Evolutionary conservation across 768 basidiomycete genomes (phyloP).

Genomic region (Pulveroboletus sp.): DNA sequence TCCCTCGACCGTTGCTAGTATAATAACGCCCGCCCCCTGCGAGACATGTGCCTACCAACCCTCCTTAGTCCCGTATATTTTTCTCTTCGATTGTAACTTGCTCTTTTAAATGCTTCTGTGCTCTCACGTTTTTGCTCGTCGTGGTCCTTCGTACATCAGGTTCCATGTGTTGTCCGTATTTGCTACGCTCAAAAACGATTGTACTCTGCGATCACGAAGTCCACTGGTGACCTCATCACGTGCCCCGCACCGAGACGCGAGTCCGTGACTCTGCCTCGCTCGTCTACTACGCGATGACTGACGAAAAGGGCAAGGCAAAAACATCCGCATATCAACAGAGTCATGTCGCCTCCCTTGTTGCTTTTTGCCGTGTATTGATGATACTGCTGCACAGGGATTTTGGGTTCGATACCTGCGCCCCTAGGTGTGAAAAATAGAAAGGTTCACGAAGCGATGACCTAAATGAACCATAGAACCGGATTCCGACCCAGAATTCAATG

Average conservation of each 20-base stretch:
- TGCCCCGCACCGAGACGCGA: not conserved
- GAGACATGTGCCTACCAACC: constrained; percentile 29
- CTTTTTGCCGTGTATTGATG: not conserved
- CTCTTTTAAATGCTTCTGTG: constrained; percentile 17
- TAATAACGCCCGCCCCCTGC: constrained; percentile 14
- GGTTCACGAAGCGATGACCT: not conserved
- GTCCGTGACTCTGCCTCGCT: not conserved
- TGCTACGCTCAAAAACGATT: constrained; percentile 27
- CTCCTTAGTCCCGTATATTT: constrained; percentile 9
- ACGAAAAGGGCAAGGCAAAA: constrained; percentile 10
- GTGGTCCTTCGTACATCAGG: constrained; percentile 19
- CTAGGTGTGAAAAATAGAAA: constrained; percentile 23
- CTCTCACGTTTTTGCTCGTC: constrained; percentile 26
- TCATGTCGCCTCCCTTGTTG: not conserved
- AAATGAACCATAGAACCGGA: constrained; percentile 22
- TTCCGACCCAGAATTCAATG: constrained; percentile 33
- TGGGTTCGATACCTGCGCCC: constrained; percentile 33
- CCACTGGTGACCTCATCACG: constrained; percentile 18
- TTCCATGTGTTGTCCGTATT: constrained; percentile 28
- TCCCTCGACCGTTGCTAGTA: constrained; percentile 14
- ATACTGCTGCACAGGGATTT: constrained; percentile 11
- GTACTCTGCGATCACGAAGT: constrained; percentile 24
- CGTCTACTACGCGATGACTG: constrained; percentile 16
- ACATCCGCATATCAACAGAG: constrained; percentile 19
- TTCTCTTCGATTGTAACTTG: constrained; percentile 19